Base-by-base conservation (phyloP, 2,329 filamentous ascomycete species). In the Aureobasidium sp. region DNA sequence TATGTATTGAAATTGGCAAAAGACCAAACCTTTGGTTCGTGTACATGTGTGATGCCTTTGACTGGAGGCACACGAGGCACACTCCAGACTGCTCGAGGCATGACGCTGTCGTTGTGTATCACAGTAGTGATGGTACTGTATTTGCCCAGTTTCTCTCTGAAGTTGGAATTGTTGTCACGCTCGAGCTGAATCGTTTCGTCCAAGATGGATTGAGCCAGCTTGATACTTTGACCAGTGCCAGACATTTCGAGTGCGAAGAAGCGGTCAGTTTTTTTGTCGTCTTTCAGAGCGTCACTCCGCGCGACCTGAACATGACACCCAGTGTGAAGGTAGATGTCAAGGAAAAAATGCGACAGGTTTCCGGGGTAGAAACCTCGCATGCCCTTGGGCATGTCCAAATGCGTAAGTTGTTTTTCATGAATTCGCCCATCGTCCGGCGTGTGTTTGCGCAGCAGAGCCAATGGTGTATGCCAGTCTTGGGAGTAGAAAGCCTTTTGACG, bases 301-400 rank as follows among this genome's bases (percentile, higher is more conserved):
- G 38, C 37, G 0, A 55, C 19, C 25, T 55, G 54, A 2, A 55
- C 47, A 21, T 55, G 54, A 8, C 54, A 55, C 14, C 34, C 47
- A n/a, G 45, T 55, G 6, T 44, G 37, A 7, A 55, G 25, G 14
- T 51, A 51, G 10, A 52, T 40, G 1, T 55, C 47, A 14, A 52
- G 38, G 11, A 55, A 42, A 24, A 55, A 34, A 1, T 45, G 17
- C 14, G n/a, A 21, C 1, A 55, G 22, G 19, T 55, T 40, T 24
- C 47, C 54, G 6, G 16, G 11, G n/a, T 45, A 55, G 40, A 38
- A 45, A 17, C 54, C 54, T 30, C 32, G 37, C 39, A 50, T 55
- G 19, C 54, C 54, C 5, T 55, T 14, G 1, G 54, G 54, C 45
- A 55, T 45, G 12, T 30, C 32, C 10, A 55, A 19, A 16, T 32